A percentile compares a stretch with the other conserved stretches of the same genome.
These are phyloP conservation scores for Filosporella fistucella DNA, from an alignment of 495 filamentous ascomycete species.

Conservation along the genomic window DNA sequence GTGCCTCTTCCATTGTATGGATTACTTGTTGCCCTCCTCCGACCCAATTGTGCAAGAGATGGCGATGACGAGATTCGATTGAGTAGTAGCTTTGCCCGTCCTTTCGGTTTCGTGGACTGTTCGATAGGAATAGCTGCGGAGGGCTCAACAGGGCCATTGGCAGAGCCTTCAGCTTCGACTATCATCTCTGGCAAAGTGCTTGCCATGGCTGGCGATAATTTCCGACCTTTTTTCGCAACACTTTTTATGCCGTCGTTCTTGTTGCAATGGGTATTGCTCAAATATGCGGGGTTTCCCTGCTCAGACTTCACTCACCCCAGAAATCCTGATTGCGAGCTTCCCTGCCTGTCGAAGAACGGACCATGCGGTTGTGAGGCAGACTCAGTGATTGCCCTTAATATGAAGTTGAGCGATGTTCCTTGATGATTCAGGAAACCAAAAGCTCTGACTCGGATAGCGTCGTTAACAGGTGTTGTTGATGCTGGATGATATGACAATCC, in stretches of 20 bases:
- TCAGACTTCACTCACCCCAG: too few species aligned
- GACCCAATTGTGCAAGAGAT: constrained; percentile 60
- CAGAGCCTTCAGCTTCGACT: constrained; percentile 6
- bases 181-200: constrained; percentile 13
- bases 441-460: too few species aligned
- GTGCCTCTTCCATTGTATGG: constrained; percentile 50
- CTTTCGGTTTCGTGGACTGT: constrained; percentile 59
- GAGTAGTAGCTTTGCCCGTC: constrained; percentile 70
- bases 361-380: too few species aligned
- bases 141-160: constrained; percentile 15
- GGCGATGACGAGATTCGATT: constrained; percentile 88
- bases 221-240: neutral
- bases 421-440: too few species aligned
- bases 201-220: constrained; percentile 16
- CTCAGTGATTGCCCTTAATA: too few species aligned
- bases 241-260: neutral
- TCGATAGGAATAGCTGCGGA: constrained; percentile 34
- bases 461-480: too few species aligned
- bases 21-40: constrained; percentile 61
- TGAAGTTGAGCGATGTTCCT: too few species aligned
- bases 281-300: too few species aligned
- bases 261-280: too few species aligned
- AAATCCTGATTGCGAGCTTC: too few species aligned
- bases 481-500: too few species aligned
- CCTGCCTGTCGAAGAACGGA: too few species aligned